These are phyloP conservation scores for Xylariaceae sp. DNA, from an alignment of 2,329 filamentous ascomycete species.

Conservation along the genomic window DNA sequence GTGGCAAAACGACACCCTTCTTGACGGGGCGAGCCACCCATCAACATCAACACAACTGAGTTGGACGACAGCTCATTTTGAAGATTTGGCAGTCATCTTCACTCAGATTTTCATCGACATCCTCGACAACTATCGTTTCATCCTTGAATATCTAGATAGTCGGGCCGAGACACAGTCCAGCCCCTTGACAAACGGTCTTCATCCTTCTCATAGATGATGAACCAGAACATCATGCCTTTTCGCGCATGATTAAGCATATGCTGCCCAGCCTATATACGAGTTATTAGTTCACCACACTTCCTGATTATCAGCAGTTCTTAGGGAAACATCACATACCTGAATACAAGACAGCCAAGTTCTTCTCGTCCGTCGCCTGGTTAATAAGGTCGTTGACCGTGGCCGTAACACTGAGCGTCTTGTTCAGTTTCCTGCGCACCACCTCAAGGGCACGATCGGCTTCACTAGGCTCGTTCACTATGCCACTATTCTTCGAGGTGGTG, in stretches of 20 bases:
- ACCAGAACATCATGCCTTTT: neutral
- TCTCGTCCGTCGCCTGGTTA: conserved; percentile 89
- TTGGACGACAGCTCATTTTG: neutral
- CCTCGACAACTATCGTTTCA: neutral
- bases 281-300: conserved; percentile 16
- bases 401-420: conserved; percentile 86
- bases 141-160: neutral
- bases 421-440: conserved; percentile 92
- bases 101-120: neutral
- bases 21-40: neutral
- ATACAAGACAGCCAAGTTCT: conserved; percentile 86
- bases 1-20: neutral
- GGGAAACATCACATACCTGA: conserved; percentile 50
- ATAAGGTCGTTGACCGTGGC: conserved; percentile 97
- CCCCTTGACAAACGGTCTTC: neutral
- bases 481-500: conserved; percentile 26
- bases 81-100: neutral
- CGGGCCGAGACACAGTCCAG: neutral
- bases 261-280: conserved; percentile 36
- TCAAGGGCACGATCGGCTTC: conserved; percentile 90
- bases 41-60: neutral
- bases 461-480: conserved; percentile 49
- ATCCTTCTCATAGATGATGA: neutral
- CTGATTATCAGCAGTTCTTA: neutral
- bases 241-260: conserved; percentile 34